Base-by-base conservation (phyloP, 352 stramenopile species). In the Phytophthora tubulina region DNA sequence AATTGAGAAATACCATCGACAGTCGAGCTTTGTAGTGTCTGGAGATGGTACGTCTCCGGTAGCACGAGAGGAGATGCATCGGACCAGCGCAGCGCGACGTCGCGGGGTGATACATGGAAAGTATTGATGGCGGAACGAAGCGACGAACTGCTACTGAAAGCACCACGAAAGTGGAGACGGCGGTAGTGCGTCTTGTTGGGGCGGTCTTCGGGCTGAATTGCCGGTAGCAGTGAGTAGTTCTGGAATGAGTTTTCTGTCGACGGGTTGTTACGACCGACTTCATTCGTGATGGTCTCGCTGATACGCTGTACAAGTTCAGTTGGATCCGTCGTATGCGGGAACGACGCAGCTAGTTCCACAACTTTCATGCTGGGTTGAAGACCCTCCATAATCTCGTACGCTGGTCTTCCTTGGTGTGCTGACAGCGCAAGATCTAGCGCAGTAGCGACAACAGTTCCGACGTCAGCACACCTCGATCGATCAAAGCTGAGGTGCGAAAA, bases 361-460 rank as follows among this genome's bases (percentile, higher is more conserved):
- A 92, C 56, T 55, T 90, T 93, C 77, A 84, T 89, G 44, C 73
- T 88, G 0, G 82, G 73, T 4, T 72, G 21, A 35, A 90, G 57
- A 1, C 84, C 81, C 41, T 89, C 81, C 15, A 87, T 7, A 14
- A 92, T 52, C n/a, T 73, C 75, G 55, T 84, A 84, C 13, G 71
- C 71, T 6, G 81, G 78, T 33, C 15, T 63, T 4, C 61, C 48
- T 17, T 72, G 73, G 36, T 89, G 79, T 5, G 73, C 72, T 1
- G 81, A 86, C 38, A 92, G 46, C 2, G 80, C 79, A 8, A 88
- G 53, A 11, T 90, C 81, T 13, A 94, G 76, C 1, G 86, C 75
- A 3, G 80, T 88, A 1, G 82, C 86, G n/a, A 79, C 81, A 7
- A 88, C 54, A 27, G 67, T 46, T 15, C 64, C 55, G 49, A 80